Conservation (phyloP, 805 yeast species). For the Saccharomycopsis sp. region DNA sequence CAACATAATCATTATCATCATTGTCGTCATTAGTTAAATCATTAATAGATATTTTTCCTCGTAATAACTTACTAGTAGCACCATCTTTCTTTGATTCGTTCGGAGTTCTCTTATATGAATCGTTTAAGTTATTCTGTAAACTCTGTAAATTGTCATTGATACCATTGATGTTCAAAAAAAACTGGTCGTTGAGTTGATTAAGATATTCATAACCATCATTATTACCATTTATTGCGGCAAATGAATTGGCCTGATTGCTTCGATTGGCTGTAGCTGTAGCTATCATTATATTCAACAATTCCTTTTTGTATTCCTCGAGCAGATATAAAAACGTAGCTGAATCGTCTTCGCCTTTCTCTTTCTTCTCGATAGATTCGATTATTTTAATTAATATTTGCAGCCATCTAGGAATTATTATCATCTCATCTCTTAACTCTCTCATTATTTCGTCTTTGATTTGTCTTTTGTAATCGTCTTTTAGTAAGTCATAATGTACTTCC, state of each 20-base stretch:
- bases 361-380: neutral
- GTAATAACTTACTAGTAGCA: neutral
- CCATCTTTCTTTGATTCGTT: neutral
- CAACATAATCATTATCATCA: neutral
- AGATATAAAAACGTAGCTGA: neutral
- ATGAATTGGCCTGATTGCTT: neutral
- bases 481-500: neutral
- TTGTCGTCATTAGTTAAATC: neutral
- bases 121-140: conserved; percentile 11
- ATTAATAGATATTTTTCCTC: neutral
- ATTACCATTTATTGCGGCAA: neutral
- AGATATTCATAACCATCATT: conserved; percentile 1
- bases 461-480: neutral
- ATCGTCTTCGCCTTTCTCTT: neutral
- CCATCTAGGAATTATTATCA: neutral
- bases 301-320: neutral
- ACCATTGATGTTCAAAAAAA: conserved; percentile 11
- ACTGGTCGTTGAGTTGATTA: conserved; percentile 10
- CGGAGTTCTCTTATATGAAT: neutral
- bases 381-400: neutral
- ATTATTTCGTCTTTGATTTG: neutral
- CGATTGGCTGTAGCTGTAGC: neutral
- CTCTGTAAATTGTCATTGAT: conserved; percentile 13
- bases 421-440: neutral
- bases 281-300: neutral